Evolutionary conservation across 768 basidiomycete genomes (phyloP).

Genomic region (Mycena rebaudengoi): DNA sequence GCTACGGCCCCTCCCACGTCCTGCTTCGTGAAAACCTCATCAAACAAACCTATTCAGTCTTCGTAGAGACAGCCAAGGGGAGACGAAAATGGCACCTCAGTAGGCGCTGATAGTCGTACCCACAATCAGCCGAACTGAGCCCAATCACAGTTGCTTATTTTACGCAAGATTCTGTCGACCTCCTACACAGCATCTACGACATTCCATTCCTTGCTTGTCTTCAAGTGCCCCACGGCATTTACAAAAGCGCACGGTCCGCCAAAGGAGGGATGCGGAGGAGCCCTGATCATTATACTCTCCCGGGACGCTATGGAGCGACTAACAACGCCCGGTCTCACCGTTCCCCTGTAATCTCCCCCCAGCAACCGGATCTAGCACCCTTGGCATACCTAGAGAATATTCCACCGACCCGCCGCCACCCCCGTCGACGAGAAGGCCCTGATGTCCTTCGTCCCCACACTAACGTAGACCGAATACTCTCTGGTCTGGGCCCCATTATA

Average conservation of each 20-base stretch:
- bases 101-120: constrained; percentile 42
- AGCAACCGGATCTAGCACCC: constrained; percentile 58
- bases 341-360: background rate
- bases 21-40: constrained; percentile 58
- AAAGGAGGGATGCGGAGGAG: constrained; percentile 39
- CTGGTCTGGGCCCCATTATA: background rate
- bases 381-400: constrained; percentile 68
- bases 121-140: constrained; percentile 15
- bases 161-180: constrained; percentile 66
- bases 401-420: constrained; percentile 70
- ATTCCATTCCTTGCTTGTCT: constrained; percentile 61
- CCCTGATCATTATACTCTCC: constrained; percentile 8
- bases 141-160: constrained; percentile 74
- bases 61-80: constrained; percentile 70
- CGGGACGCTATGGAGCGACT: background rate
- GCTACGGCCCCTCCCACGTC: constrained; percentile 34
- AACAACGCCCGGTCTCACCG: constrained; percentile 8
- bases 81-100: constrained; percentile 85
- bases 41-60: constrained; percentile 86
- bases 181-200: constrained; percentile 67
- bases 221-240: constrained; percentile 65
- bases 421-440: constrained; percentile 76
- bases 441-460: constrained; percentile 54
- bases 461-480: background rate
- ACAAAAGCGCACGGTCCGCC: constrained; percentile 70